A percentile compares a stretch with the other conserved stretches of the same genome.
These are phyloP conservation scores for Apiospora marii DNA, from an alignment of 2,329 filamentous ascomycete genomes.

Conservation along the genomic window DNA sequence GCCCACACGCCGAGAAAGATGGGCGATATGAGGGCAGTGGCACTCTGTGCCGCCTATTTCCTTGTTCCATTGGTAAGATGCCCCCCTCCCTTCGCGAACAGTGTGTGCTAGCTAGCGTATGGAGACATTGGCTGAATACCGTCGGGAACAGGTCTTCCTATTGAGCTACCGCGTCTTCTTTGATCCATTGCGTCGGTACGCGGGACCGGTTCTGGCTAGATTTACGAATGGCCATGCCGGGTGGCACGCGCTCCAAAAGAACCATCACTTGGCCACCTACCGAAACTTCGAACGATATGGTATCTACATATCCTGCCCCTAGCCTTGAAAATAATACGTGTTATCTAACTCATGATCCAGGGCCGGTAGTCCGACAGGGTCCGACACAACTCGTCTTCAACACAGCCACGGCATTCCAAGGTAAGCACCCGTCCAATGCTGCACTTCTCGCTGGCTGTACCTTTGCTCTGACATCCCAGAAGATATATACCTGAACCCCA, in stretches of 20 bases:
- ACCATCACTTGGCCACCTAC: slow-evolving; percentile 2
- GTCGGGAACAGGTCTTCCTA: not conserved
- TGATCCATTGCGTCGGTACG: not conserved
- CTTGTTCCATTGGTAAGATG: not conserved
- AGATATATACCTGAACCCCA: slow-evolving; percentile 31
- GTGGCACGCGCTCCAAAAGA: not conserved
- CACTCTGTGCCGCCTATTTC: not conserved
- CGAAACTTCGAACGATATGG: slow-evolving; percentile 22
- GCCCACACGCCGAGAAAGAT: not conserved
- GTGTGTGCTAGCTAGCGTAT: not conserved
- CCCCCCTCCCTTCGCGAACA: no score
- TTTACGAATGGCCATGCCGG: not conserved
- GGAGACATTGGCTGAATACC: not conserved
- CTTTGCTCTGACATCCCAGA: not conserved
- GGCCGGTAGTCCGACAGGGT: slow-evolving; percentile 12
- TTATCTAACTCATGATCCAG: no score
- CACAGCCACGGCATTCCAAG: slow-evolving; percentile 26
- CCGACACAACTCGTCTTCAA: slow-evolving; percentile 23
- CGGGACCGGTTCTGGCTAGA: not conserved
- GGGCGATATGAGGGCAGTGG: not conserved
- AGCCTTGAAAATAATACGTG: no score
- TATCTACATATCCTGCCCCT: not conserved
- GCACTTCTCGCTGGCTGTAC: no score
- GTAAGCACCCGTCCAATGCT: not conserved
- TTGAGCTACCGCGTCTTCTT: not conserved